phyloP scores from a whole-genome alignment of 139 green algal species.

The Prasinococcaceae sp. region DNA sequence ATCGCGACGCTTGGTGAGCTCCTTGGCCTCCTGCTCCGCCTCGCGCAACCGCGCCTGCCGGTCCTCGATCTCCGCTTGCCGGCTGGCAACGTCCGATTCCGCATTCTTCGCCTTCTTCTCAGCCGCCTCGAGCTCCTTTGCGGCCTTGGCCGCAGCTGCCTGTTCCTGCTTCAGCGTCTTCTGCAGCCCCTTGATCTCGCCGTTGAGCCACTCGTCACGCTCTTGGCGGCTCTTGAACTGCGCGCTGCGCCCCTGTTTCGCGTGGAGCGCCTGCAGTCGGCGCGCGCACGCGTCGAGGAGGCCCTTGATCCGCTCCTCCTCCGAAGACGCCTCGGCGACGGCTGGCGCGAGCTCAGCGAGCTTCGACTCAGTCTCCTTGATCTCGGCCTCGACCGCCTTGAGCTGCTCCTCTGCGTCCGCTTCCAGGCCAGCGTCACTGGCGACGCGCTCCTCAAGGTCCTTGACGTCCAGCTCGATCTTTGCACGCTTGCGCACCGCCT shows the following conservation, averaged over 20 bases:
- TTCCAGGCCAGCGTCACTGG: no score
- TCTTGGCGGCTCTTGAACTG: constrained; percentile 51
- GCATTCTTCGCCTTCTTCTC: no score
- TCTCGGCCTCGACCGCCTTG: not conserved
- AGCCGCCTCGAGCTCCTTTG: no score
- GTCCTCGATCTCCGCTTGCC: constrained; percentile 11
- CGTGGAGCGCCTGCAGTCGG: constrained; percentile 39
- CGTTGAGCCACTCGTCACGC: constrained; percentile 47
- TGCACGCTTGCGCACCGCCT: constrained; percentile 28
- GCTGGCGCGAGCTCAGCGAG: constrained; percentile 4
- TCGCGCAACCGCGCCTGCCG: constrained; percentile 13
- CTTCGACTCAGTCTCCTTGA: constrained; percentile 14
- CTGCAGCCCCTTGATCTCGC: constrained; percentile 12
- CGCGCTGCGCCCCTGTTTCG: constrained; percentile 49
- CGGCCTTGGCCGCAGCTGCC: constrained; percentile 13
- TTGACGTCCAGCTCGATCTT: constrained; percentile 53
- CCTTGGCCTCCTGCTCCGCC: constrained; percentile 16
- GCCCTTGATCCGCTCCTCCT: constrained; percentile 14
- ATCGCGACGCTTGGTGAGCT: no score
- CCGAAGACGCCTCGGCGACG: not conserved
- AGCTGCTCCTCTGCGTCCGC: no score
- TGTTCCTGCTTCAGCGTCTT: constrained; percentile 6
- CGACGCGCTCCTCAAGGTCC: constrained; percentile 48
- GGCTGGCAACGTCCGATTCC: constrained; percentile 20
- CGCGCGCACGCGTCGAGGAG: constrained; percentile 15